Percentiles rank a stretch among this genome's conserved stretches.
These are phyloP conservation scores for Paecilomyces niveus DNA, from an alignment of 2,329 filamentous ascomycete genomes.

Conservation along the genomic window DNA sequence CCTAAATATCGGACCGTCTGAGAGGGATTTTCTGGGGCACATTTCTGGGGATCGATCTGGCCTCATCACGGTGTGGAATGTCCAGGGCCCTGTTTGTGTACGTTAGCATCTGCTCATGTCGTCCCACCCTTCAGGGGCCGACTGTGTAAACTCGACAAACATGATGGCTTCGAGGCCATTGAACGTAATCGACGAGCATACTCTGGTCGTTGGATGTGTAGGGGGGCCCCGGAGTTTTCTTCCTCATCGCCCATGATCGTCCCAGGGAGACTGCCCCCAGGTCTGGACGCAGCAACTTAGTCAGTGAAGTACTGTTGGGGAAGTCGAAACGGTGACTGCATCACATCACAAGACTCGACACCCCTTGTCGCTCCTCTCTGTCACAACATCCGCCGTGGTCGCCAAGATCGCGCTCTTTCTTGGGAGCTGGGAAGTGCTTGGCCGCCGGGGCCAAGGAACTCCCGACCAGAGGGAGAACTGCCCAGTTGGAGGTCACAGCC, in stretches of 20 bases:
- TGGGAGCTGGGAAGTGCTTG: neutral
- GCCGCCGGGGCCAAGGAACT: neutral
- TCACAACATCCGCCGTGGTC: neutral
- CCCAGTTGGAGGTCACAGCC: too few species aligned
- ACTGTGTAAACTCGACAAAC: neutral
- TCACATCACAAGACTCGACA: neutral
- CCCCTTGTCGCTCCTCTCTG: neutral
- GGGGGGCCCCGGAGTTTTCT: neutral
- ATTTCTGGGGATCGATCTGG: neutral
- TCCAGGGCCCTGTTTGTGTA: neutral
- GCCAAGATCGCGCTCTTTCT: neutral
- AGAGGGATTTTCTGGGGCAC: neutral
- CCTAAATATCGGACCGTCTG: neutral
- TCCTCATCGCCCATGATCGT: neutral
- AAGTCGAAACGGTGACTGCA: neutral
- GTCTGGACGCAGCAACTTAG: neutral
- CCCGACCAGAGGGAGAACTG: neutral
- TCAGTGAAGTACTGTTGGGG: neutral
- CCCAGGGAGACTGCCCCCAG: neutral
- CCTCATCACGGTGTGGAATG: neutral
- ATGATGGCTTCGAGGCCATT: neutral
- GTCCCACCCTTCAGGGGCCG: neutral
- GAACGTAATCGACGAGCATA: neutral
- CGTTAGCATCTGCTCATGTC: neutral
- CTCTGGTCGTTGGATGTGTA: neutral